Percentiles rank a stretch among this genome's conserved stretches.
phyloP scores from a whole-genome alignment of 2,329 filamentous ascomycete species.

The Cucurbitaria berberidis region DNA sequence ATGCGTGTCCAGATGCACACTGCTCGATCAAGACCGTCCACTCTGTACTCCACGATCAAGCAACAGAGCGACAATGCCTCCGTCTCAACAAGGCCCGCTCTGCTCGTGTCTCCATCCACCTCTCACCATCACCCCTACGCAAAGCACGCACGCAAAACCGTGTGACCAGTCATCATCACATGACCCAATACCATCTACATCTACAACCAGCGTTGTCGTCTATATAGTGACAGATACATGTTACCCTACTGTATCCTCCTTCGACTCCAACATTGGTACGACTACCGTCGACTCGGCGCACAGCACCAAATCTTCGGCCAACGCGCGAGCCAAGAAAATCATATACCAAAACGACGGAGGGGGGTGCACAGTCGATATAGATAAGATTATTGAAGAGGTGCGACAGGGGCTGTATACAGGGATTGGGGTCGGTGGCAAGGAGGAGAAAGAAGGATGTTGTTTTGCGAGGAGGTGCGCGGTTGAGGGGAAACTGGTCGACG shows the following conservation, averaged over 20 bases:
- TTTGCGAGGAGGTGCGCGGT: slow-evolving; percentile 35
- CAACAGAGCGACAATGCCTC: not conserved
- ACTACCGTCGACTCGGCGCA: slow-evolving; percentile 29
- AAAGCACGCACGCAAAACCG: slow-evolving; percentile 3
- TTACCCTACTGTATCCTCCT: slow-evolving; percentile 23
- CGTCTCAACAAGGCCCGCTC: not conserved
- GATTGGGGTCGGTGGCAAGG: slow-evolving; percentile 26
- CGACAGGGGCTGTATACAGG: slow-evolving; percentile 28
- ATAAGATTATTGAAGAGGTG: slow-evolving; percentile 33
- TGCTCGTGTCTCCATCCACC: not conserved
- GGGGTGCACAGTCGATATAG: slow-evolving; percentile 24
- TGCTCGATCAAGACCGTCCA: not conserved
- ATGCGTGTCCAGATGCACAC: not conserved
- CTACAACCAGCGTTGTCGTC: slow-evolving; percentile 6
- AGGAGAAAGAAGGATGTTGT: slow-evolving; percentile 13
- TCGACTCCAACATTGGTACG: slow-evolving; percentile 23
- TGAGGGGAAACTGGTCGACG: slow-evolving; percentile 29
- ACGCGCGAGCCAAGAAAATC: slow-evolving; percentile 29
- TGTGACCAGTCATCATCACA: not conserved
- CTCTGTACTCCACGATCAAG: not conserved
- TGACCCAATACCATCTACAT: slow-evolving; percentile 6
- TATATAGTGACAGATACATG: slow-evolving; percentile 33
- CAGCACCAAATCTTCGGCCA: slow-evolving; percentile 22
- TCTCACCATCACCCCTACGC: slow-evolving; percentile 12
- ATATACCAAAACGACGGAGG: slow-evolving; percentile 27